phyloP scores from a whole-genome alignment of 2,329 filamentous ascomycete species.

The Aspergillus sojae region DNA sequence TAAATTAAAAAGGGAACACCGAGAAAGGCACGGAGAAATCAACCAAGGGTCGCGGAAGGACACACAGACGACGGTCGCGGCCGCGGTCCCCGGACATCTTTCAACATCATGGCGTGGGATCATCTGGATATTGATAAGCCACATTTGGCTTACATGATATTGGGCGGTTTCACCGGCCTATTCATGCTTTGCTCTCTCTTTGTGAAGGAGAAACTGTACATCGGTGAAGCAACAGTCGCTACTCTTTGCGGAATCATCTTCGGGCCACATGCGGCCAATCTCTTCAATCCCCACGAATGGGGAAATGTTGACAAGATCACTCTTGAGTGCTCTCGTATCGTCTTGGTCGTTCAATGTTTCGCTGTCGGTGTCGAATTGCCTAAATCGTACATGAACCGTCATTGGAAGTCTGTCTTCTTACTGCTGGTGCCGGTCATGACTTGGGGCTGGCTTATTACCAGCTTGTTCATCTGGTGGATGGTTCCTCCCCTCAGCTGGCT shows the following conservation, averaged over 20 bases:
- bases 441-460: conserved; percentile 80
- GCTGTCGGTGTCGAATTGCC: conserved; percentile 73
- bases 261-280: conserved; percentile 66
- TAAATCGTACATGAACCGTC: conserved; percentile 86
- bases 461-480: conserved; percentile 94
- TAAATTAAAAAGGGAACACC: not conserved
- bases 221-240: conserved; percentile 95
- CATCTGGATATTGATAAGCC: conserved; percentile 76
- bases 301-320: conserved; percentile 70
- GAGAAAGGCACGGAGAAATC: not conserved
- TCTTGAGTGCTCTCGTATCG: conserved; percentile 71
- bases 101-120: conserved; percentile 52
- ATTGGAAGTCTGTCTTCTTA: conserved; percentile 90
- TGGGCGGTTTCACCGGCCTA: conserved; percentile 94
- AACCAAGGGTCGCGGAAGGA: conserved; percentile 9
- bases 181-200: conserved; percentile 99
- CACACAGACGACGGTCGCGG: not conserved
- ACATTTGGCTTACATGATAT: conserved; percentile 97
- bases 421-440: conserved; percentile 96
- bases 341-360: conserved; percentile 73
- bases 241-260: conserved; percentile 72
- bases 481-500: conserved; percentile 79
- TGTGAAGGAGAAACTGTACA: conserved; percentile 98
- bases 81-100: not conserved
- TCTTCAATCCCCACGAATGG: conserved; percentile 65